Evolutionary conservation across 1,284 basidiomycete species (phyloP).

Genomic region (Phlebopus sp.): DNA sequence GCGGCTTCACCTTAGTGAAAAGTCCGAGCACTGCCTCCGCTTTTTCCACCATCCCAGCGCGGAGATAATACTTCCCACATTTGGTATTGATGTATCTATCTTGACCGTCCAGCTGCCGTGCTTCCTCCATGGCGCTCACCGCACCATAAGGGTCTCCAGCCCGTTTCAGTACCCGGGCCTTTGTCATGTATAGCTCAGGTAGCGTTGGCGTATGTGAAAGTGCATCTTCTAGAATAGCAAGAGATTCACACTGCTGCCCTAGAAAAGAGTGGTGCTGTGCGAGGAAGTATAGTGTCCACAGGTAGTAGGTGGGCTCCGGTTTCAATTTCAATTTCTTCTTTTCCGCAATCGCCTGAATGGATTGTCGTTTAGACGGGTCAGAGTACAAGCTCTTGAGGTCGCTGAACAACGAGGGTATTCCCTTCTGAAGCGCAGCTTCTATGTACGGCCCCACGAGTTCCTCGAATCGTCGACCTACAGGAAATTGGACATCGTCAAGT

Average conservation of each 20-base stretch:
- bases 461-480: slow-evolving; percentile 62
- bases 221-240: slow-evolving; percentile 67
- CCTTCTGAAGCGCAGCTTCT: slow-evolving; percentile 71
- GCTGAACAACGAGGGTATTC: slow-evolving; percentile 91
- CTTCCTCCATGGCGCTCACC: slow-evolving; percentile 77
- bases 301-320: slow-evolving; percentile 79
- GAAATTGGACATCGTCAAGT: neutral
- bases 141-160: slow-evolving; percentile 81
- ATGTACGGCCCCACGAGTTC: slow-evolving; percentile 72
- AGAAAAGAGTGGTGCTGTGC: slow-evolving; percentile 86
- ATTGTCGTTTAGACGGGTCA: slow-evolving; percentile 59
- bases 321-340: slow-evolving; percentile 38
- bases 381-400: slow-evolving; percentile 88
- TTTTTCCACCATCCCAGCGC: slow-evolving; percentile 77
- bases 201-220: slow-evolving; percentile 89
- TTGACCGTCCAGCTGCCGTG: slow-evolving; percentile 86
- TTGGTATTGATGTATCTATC: slow-evolving; percentile 97
- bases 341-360: slow-evolving; percentile 74
- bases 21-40: slow-evolving; percentile 73
- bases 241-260: slow-evolving; percentile 52
- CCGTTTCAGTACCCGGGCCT: slow-evolving; percentile 85
- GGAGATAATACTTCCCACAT: slow-evolving; percentile 86
- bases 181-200: slow-evolving; percentile 86
- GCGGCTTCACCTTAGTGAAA: slow-evolving; percentile 77
- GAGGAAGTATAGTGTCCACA: slow-evolving; percentile 96